Conservation (phyloP, 179 eudicot genomes). For the Beta lomatogona region DNA sequence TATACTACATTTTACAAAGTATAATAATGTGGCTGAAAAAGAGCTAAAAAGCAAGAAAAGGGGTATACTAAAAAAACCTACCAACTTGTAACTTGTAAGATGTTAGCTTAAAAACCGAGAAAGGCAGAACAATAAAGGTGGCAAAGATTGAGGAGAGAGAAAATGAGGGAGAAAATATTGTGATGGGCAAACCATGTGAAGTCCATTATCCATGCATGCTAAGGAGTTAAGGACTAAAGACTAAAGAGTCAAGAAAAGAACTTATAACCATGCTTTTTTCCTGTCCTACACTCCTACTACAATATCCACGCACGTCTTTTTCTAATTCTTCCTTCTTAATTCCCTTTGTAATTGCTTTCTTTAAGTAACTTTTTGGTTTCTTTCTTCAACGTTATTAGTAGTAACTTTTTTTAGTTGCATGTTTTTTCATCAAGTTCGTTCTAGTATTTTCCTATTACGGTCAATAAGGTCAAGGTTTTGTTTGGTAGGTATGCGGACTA, state of each 20-base stretch:
- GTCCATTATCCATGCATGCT: conserved; percentile 11
- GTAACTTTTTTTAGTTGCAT: too few relatives aligned
- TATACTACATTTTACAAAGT: not conserved
- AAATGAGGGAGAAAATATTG: not conserved
- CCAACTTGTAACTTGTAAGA: not conserved
- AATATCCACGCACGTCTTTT: not conserved
- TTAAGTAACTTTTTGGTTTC: not conserved
- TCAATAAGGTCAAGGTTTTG: too few relatives aligned
- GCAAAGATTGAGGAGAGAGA: conserved; percentile 9
- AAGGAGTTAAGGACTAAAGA: too few relatives aligned
- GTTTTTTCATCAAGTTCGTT: too few relatives aligned
- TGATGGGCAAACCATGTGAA: conserved; percentile 34
- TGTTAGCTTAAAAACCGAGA: conserved; percentile 8
- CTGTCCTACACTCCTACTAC: conserved; percentile 12
- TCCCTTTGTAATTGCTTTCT: not conserved
- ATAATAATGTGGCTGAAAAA: not conserved
- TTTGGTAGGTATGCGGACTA: too few relatives aligned
- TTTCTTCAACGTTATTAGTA: too few relatives aligned
- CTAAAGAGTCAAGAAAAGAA: too few relatives aligned
- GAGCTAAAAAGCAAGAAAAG: not conserved
- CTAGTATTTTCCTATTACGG: too few relatives aligned
- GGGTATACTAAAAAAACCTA: not conserved
- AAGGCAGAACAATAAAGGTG: conserved; percentile 14
- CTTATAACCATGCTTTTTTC: conserved; percentile 23
- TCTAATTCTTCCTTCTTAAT: too few relatives aligned